phyloP scores from a whole-genome alignment of 306 rosid genomes.

The Vicia sativa region DNA sequence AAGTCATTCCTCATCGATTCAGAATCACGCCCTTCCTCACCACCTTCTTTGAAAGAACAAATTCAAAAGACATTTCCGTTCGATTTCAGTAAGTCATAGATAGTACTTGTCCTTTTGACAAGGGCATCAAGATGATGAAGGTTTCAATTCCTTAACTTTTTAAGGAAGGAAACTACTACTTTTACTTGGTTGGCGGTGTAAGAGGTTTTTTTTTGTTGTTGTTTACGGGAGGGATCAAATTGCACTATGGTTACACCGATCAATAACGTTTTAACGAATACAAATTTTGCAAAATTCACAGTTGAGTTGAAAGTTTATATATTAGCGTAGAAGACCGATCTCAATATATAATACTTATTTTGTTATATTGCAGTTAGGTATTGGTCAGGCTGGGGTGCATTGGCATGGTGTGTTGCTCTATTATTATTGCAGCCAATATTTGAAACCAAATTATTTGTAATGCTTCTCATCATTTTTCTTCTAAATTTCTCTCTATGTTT shows the following conservation, averaged over 20 bases:
- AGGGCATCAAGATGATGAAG: slow-evolving; percentile 22
- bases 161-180: not conserved
- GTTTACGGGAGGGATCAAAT: not conserved
- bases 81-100: slow-evolving; percentile 32
- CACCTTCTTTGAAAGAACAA: slow-evolving; percentile 37
- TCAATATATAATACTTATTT: slow-evolving; percentile 22
- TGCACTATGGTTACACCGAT: no score
- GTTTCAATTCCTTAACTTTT: not conserved
- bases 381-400: slow-evolving; percentile 29
- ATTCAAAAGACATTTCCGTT: slow-evolving; percentile 35
- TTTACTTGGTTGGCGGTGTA: not conserved
- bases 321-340: not conserved
- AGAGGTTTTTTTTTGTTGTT: not conserved
- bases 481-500: slow-evolving; percentile 2
- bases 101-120: slow-evolving; percentile 1
- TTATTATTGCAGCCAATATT: slow-evolving; percentile 25
- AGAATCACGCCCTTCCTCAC: slow-evolving; percentile 28
- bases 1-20: slow-evolving; percentile 53
- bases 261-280: no score
- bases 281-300: no score
- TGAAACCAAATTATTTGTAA: slow-evolving; percentile 22
- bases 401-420: slow-evolving; percentile 34
- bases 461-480: slow-evolving; percentile 13
- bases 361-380: slow-evolving; percentile 28
- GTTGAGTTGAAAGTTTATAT: no score